These are phyloP conservation scores for Xylaria nigripes DNA, from an alignment of 495 filamentous ascomycete genomes.

Conservation along the genomic window DNA sequence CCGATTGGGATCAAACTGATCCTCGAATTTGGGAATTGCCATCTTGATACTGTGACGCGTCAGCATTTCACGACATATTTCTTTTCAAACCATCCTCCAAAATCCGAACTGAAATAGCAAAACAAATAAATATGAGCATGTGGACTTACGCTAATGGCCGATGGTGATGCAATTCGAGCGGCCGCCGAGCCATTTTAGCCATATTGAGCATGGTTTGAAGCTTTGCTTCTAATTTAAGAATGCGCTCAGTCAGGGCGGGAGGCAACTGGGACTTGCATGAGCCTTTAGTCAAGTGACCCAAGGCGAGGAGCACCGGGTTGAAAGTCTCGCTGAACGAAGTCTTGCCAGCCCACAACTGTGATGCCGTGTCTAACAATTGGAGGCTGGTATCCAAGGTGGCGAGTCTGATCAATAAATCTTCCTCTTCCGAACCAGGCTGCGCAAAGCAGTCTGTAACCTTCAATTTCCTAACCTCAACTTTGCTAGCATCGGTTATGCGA, in stretches of 20 bases:
- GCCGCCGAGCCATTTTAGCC: constrained; percentile 56
- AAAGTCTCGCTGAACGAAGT: constrained; percentile 71
- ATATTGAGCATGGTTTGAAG: constrained; percentile 45
- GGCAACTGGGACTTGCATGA: constrained; percentile 45
- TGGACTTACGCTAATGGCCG: constrained; percentile 53
- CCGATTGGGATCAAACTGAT: constrained; percentile 83
- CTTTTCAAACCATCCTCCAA: neutral
- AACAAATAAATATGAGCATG: neutral
- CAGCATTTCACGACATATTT: neutral
- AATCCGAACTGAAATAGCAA: neutral
- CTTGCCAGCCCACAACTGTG: constrained; percentile 55
- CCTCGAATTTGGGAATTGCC: constrained; percentile 92
- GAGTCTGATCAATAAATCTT: constrained; percentile 42
- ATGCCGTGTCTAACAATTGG: constrained; percentile 49
- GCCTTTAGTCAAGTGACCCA: constrained; percentile 46
- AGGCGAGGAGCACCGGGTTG: constrained; percentile 45
- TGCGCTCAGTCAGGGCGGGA: constrained; percentile 25
- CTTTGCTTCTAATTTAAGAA: constrained; percentile 33
- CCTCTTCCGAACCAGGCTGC: constrained; percentile 20
- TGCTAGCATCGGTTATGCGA: constrained; percentile 37
- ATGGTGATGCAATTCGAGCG: constrained; percentile 84
- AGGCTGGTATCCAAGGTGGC: constrained; percentile 51
- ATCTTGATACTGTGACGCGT: constrained; percentile 54
- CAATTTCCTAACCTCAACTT: constrained; percentile 33
- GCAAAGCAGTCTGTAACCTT: constrained; percentile 46